Evolutionary conservation across 345 rosid genomes (phyloP).

Genomic region (Corchorus capsularis): DNA sequence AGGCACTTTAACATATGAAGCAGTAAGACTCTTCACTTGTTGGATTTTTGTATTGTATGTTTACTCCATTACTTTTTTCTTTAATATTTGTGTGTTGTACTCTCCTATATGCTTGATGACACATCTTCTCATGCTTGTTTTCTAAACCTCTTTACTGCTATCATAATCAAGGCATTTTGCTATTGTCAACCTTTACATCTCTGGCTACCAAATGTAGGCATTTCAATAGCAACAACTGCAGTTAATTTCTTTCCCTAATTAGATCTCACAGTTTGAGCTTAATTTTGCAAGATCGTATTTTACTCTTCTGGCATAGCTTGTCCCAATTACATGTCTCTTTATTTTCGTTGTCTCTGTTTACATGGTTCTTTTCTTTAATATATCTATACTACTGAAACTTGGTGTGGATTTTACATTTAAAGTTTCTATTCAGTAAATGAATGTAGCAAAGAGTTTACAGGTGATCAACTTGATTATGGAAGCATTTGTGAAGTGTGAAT

Average conservation of each 20-base stretch:
- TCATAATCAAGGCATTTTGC: neutral
- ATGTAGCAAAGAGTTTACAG: neutral
- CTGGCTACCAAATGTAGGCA: neutral
- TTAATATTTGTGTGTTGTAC: neutral
- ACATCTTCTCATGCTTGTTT: neutral
- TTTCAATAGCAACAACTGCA: neutral
- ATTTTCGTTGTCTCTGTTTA: neutral
- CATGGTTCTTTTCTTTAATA: neutral
- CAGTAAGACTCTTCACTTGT: conserved; percentile 54
- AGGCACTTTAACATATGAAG: conserved; percentile 98
- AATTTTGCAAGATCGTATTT: neutral
- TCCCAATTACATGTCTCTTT: neutral
- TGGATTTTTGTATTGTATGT: conserved; percentile 10
- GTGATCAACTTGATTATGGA: neutral
- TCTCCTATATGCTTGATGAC: neutral
- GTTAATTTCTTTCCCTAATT: neutral
- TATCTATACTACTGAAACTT: neutral
- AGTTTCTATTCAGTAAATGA: neutral
- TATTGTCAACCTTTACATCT: neutral
- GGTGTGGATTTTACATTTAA: neutral
- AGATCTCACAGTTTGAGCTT: neutral
- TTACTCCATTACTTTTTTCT: neutral
- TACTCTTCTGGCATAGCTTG: neutral
- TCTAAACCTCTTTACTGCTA: neutral
- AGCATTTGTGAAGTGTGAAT: neutral